Percentiles rank a stretch among this genome's conserved stretches.
Conservation (phyloP, 306 rosid species). For the Castanea mollissima region DNA sequence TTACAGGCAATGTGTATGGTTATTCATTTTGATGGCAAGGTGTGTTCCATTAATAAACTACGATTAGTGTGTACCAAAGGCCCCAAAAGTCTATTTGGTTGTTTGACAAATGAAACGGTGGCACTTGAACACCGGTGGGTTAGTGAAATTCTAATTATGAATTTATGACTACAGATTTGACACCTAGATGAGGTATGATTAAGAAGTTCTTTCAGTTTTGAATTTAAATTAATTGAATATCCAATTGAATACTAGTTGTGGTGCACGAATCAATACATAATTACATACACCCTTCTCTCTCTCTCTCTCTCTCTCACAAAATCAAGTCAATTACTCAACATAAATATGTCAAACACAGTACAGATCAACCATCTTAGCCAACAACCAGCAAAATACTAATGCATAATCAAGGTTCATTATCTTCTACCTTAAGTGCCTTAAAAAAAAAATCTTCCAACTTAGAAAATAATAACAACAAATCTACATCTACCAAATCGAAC, state of each 20-base stretch:
- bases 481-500: background rate
- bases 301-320: conserved; percentile 29
- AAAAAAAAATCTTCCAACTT: no score
- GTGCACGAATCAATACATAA: background rate
- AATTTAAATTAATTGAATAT: background rate
- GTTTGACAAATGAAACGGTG: no score
- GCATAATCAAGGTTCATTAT: background rate
- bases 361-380: conserved; percentile 34
- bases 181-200: no score
- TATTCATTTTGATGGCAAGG: no score
- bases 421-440: background rate
- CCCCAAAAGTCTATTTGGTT: no score
- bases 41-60: no score
- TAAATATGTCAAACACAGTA: conserved; percentile 22
- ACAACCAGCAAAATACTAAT: background rate
- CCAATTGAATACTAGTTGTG: conserved; percentile 22
- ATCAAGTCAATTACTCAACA: conserved; percentile 45
- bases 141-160: no score
- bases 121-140: no score
- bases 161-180: no score
- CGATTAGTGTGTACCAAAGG: no score
- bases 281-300: conserved; percentile 10
- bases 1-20: no score
- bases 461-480: background rate
- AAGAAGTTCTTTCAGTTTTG: background rate